Evolutionary conservation across 345 rosid genomes (phyloP).

Genomic region (Linum trigynum): DNA sequence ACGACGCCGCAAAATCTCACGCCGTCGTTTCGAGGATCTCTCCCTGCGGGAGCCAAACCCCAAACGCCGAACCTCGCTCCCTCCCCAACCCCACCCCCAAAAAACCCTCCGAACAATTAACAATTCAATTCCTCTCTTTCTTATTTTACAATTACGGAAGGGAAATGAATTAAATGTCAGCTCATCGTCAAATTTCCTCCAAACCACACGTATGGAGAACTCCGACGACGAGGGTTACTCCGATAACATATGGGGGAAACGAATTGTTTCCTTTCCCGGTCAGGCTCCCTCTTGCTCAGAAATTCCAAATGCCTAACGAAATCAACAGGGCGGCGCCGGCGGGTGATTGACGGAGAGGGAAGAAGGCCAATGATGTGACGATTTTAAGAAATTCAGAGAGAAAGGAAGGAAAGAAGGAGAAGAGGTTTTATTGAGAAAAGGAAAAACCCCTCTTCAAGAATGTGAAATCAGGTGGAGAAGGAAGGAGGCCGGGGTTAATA

Average conservation of each 20-base stretch:
- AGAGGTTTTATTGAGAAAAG: not conserved
- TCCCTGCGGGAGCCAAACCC: not conserved
- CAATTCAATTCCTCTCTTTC: not conserved
- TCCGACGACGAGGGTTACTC: not conserved
- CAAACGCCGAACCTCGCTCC: not conserved
- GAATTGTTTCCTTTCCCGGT: not conserved
- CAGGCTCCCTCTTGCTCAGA: not conserved
- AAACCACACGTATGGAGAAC: not conserved
- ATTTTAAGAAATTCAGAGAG: slow-evolving; percentile 4
- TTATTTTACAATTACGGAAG: too few relatives aligned
- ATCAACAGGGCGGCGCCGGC: not conserved
- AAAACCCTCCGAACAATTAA: not conserved
- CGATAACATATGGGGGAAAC: not conserved
- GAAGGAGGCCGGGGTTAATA: not conserved
- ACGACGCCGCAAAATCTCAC: not conserved
- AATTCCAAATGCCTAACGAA: not conserved
- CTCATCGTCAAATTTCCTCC: not conserved
- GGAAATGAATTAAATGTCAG: not conserved
- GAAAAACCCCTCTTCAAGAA: not conserved
- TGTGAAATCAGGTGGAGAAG: not conserved
- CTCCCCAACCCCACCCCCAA: not conserved
- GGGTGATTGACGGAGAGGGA: slow-evolving; percentile 3
- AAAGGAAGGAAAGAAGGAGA: slow-evolving; percentile 2
- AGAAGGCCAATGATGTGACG: not conserved
- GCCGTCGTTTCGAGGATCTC: not conserved